These are phyloP conservation scores for Lactarius hatsudake DNA, from an alignment of 768 basidiomycete genomes.

Conservation along the genomic window DNA sequence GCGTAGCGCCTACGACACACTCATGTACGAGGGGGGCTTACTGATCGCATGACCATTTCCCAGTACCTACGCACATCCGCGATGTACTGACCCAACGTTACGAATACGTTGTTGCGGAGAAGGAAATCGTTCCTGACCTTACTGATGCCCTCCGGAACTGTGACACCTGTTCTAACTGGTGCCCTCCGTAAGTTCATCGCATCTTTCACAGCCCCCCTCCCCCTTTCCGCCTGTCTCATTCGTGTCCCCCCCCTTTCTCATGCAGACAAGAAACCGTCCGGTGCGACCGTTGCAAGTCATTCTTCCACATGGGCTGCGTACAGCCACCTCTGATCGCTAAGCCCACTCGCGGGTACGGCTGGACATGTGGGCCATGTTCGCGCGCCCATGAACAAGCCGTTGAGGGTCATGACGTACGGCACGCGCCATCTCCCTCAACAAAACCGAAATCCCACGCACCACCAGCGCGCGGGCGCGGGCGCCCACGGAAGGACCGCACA, in stretches of 20 bases:
- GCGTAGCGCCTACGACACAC: conserved; percentile 37
- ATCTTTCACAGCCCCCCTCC: neutral
- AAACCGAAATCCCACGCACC: conserved; percentile 72
- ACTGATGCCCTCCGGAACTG: conserved; percentile 85
- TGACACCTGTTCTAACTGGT: conserved; percentile 84
- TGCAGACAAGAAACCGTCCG: conserved; percentile 77
- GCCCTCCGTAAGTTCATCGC: conserved; percentile 61
- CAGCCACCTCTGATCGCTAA: conserved; percentile 88
- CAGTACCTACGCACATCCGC: conserved; percentile 76
- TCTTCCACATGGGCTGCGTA: conserved; percentile 94
- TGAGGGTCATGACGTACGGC: conserved; percentile 63
- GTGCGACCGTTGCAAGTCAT: conserved; percentile 88
- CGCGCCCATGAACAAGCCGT: conserved; percentile 84
- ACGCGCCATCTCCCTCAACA: conserved; percentile 49
- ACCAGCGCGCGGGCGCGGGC: conserved; percentile 65
- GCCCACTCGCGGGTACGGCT: conserved; percentile 93
- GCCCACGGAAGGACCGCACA: conserved; percentile 71
- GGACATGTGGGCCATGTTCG: conserved; percentile 95
- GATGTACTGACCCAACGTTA: conserved; percentile 77
- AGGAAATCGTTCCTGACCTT: conserved; percentile 87
- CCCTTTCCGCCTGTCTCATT: conserved; percentile 18
- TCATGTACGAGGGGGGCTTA: neutral
- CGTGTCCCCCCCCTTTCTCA: conserved; percentile 26
- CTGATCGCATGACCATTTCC: conserved; percentile 28
- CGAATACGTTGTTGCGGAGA: conserved; percentile 94